phyloP scores from a whole-genome alignment of 1,284 basidiomycete genomes.

The Cryptococcus sp. region DNA sequence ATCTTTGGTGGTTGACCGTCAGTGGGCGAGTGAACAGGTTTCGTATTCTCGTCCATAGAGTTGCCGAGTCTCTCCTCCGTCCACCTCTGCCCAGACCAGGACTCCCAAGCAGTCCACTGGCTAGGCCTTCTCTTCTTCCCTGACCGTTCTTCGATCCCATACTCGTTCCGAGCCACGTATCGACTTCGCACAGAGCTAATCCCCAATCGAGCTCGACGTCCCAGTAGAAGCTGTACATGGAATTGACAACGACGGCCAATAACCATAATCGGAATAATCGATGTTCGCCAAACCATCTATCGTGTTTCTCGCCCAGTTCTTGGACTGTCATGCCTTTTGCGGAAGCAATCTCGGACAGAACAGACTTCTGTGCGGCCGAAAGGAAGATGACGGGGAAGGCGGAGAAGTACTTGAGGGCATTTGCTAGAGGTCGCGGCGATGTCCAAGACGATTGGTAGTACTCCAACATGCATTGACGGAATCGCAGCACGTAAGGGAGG shows the following conservation, averaged over 20 bases:
- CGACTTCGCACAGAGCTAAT: slow-evolving; percentile 67
- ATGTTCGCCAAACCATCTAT: slow-evolving; percentile 73
- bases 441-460: slow-evolving; percentile 69
- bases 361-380: slow-evolving; percentile 77
- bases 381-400: slow-evolving; percentile 97
- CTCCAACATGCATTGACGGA: slow-evolving; percentile 91
- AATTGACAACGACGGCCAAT: slow-evolving; percentile 81
- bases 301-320: slow-evolving; percentile 49
- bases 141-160: slow-evolving; percentile 8
- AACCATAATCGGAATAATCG: slow-evolving; percentile 83
- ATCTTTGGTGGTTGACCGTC: slow-evolving; percentile 39
- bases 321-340: slow-evolving; percentile 56
- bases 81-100: slow-evolving; percentile 8
- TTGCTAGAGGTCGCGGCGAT: slow-evolving; percentile 75
- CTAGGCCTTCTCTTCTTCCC: neutral
- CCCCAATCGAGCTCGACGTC: slow-evolving; percentile 99
- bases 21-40: slow-evolving; percentile 7
- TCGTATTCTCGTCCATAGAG: slow-evolving; percentile 11
- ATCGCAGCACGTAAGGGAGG: slow-evolving; percentile 84
- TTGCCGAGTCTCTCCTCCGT: neutral
- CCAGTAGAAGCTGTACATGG: slow-evolving; percentile 98
- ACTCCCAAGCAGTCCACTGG: slow-evolving; percentile 8
- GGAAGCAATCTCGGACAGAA: slow-evolving; percentile 62
- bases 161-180: slow-evolving; percentile 44
- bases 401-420: slow-evolving; percentile 94